Conservation (phyloP, 192 early-diverging fungal species). For the Backusella luteola region DNA sequence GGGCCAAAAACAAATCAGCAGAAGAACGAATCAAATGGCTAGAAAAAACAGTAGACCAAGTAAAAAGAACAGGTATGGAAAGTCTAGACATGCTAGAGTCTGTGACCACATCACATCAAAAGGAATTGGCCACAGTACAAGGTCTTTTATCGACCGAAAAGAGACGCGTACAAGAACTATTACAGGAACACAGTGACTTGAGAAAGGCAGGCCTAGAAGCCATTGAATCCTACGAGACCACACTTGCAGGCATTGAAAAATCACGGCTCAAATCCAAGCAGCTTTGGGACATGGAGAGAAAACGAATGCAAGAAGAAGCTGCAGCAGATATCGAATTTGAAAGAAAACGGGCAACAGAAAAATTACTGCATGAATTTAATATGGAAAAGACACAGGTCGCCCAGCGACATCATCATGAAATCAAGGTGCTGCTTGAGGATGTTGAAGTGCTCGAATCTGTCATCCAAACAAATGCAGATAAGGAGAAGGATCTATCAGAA, state of each 20-base stretch:
- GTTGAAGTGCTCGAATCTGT: constrained; percentile 15
- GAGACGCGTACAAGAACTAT: constrained; percentile 8
- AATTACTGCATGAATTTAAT: background rate
- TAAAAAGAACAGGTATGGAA: constrained; percentile 33
- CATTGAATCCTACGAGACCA: constrained; percentile 40
- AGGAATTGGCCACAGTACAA: constrained; percentile 9
- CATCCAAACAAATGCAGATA: constrained; percentile 11
- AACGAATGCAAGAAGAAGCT: constrained; percentile 6
- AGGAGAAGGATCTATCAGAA: background rate
- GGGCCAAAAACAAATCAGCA: background rate
- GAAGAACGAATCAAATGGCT: constrained; percentile 12
- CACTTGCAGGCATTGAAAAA: constrained; percentile 28
- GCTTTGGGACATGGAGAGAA: constrained; percentile 15
- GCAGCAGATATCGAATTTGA: background rate
- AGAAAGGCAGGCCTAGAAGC: constrained; percentile 36
- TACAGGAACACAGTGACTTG: constrained; percentile 28
- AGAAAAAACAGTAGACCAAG: constrained; percentile 19
- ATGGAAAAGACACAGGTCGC: background rate
- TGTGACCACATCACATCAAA: constrained; percentile 9
- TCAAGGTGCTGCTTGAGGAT: background rate
- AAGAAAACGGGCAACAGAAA: background rate
- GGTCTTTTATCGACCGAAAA: background rate
- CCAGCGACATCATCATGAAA: background rate
- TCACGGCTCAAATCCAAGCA: constrained; percentile 27
- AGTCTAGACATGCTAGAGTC: constrained; percentile 35